Evolutionary conservation across 768 basidiomycete species (phyloP).

Genomic region (Podaxis sp.): DNA sequence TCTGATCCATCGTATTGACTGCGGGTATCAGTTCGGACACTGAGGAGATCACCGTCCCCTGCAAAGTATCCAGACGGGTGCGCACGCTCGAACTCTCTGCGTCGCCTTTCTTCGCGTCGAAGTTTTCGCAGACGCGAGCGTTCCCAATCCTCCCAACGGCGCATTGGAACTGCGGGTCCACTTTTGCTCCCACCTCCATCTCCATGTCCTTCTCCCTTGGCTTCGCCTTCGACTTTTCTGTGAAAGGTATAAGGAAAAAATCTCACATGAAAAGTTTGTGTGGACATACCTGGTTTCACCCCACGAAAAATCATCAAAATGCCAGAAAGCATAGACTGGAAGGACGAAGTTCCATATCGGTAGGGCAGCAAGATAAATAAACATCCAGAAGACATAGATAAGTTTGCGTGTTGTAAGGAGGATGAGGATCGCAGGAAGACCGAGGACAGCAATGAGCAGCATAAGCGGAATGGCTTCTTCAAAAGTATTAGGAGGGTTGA

Average conservation of each 20-base stretch:
- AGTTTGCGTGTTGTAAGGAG: slow-evolving; percentile 92
- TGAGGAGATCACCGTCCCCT: slow-evolving; percentile 60
- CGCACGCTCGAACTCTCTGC: slow-evolving; percentile 74
- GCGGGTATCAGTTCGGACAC: slow-evolving; percentile 45
- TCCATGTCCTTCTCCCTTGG: slow-evolving; percentile 74
- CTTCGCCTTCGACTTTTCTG: slow-evolving; percentile 95
- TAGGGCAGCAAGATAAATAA: slow-evolving; percentile 87
- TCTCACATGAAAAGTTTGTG: background rate
- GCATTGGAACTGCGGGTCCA: slow-evolving; percentile 72
- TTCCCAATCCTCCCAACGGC: slow-evolving; percentile 99
- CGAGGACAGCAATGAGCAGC: slow-evolving; percentile 85
- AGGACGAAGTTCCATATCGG: slow-evolving; percentile 96
- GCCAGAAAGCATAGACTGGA: slow-evolving; percentile 97
- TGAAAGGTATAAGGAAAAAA: slow-evolving; percentile 15
- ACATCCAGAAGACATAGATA: slow-evolving; percentile 97
- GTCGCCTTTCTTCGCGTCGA: slow-evolving; percentile 78
- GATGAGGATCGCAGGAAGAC: slow-evolving; percentile 89
- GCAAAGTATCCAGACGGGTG: slow-evolving; percentile 65
- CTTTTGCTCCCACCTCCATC: slow-evolving; percentile 49
- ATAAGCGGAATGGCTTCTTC: slow-evolving; percentile 92
- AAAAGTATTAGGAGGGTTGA: slow-evolving; percentile 80
- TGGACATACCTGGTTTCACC: slow-evolving; percentile 85
- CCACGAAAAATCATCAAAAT: slow-evolving; percentile 99
- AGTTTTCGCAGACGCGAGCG: slow-evolving; percentile 89
- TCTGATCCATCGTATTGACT: slow-evolving; percentile 79